phyloP scores from a whole-genome alignment of 306 rosid species.

The Cyamopsis tetragonoloba region DNA sequence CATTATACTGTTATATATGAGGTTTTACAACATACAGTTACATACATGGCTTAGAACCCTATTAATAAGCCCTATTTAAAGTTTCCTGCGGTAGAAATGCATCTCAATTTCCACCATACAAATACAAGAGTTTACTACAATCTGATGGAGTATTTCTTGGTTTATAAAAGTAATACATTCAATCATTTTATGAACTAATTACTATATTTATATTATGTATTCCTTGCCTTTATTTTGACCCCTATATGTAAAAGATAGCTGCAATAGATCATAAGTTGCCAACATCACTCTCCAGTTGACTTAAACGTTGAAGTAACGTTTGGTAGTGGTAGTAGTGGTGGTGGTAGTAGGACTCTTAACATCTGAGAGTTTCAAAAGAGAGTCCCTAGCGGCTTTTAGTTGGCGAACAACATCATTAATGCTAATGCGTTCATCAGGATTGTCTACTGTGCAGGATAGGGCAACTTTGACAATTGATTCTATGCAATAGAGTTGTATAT shows the following conservation, averaged over 20 bases:
- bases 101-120: background rate
- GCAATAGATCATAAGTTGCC: background rate
- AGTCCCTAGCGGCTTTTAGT: slow-evolving; percentile 38
- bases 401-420: slow-evolving; percentile 42
- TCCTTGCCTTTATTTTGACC: background rate
- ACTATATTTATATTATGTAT: background rate
- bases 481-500: slow-evolving; percentile 30
- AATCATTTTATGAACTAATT: background rate
- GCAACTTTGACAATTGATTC: slow-evolving; percentile 42
- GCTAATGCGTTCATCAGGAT: slow-evolving; percentile 48
- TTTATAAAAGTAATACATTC: background rate
- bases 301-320: background rate
- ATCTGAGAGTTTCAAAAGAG: slow-evolving; percentile 22
- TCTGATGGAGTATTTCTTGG: background rate
- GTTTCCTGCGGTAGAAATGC: too few relatives aligned
- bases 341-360: background rate
- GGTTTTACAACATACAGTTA: too few relatives aligned
- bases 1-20: too few relatives aligned
- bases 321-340: background rate
- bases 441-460: slow-evolving; percentile 44
- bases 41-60: too few relatives aligned
- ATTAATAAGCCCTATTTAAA: too few relatives aligned
- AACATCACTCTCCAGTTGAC: background rate
- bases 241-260: background rate
- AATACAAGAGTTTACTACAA: too few relatives aligned